phyloP scores from a whole-genome alignment of 1,284 basidiomycete genomes.

The Pascua guehoae region DNA sequence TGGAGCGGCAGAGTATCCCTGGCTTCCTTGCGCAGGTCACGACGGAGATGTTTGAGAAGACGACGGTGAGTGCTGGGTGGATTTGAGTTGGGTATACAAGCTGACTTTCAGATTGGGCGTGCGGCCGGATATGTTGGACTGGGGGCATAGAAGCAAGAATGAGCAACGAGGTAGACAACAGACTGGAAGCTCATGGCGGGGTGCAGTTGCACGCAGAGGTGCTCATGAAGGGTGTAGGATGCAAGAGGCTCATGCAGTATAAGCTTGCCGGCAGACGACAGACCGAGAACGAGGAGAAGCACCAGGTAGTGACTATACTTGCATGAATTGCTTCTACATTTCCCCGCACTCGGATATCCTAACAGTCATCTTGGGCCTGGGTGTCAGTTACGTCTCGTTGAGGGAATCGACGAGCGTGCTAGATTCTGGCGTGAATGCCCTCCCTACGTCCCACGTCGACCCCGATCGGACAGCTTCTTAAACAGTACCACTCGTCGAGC shows the following conservation, averaged over 20 bases:
- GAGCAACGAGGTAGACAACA: no score
- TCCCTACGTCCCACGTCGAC: no score
- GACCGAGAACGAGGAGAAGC: no score
- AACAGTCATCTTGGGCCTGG: conserved; percentile 16
- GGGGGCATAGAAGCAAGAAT: not conserved
- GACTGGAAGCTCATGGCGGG: no score
- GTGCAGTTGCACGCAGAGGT: no score
- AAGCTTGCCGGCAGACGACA: no score
- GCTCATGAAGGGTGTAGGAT: no score
- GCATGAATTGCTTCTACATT: conserved; percentile 41
- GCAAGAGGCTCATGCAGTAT: no score
- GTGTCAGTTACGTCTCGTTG: conserved; percentile 1
- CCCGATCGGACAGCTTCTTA: no score
- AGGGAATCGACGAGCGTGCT: not conserved
- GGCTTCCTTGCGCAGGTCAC: conserved; percentile 55
- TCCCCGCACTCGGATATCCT: conserved; percentile 52
- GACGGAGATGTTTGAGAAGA: conserved; percentile 53
- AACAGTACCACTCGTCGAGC: no score
- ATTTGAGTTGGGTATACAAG: not conserved
- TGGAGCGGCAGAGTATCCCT: conserved; percentile 53
- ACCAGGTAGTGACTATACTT: not conserved
- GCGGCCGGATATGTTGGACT: conserved; percentile 45
- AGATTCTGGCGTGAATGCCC: no score
- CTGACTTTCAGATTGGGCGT: conserved; percentile 31
- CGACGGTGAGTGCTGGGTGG: conserved; percentile 35